Conservation (phyloP, 108 stramenopile genomes). For the Skeletonema costatum region DNA sequence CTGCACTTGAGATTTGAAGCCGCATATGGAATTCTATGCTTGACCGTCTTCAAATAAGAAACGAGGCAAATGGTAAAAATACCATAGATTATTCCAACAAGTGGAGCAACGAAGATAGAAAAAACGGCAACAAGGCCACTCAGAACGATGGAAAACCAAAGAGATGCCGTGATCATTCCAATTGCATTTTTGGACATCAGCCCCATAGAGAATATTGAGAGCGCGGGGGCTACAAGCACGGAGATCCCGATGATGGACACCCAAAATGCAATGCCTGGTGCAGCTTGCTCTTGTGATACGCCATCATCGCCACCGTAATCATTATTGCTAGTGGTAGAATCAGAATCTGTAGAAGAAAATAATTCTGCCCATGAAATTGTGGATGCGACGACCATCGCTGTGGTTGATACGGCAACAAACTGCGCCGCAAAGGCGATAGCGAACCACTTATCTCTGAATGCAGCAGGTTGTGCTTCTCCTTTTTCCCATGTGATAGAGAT, state of each 20-base stretch:
- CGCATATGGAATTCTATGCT: constrained; percentile 77
- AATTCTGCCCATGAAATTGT: not conserved
- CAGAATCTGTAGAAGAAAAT: not conserved
- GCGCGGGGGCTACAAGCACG: not conserved
- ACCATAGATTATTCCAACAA: constrained; percentile 16
- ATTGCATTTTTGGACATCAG: constrained; percentile 20
- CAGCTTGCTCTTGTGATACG: not conserved
- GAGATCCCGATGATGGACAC: not conserved
- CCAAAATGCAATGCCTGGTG: not conserved
- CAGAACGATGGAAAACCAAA: constrained; percentile 19
- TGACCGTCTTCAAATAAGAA: constrained; percentile 41
- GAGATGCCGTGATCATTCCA: constrained; percentile 22
- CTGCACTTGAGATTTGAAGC: constrained; percentile 65
- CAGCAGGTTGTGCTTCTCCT: constrained; percentile 43
- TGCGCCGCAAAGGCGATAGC: constrained; percentile 57
- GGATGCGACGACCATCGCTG: constrained; percentile 4
- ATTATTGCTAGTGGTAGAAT: not conserved
- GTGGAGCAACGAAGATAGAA: not conserved
- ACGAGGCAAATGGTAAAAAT: constrained; percentile 21
- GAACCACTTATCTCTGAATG: constrained; percentile 56
- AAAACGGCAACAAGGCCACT: constrained; percentile 6
- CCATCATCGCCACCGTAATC: not conserved
- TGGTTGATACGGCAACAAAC: constrained; percentile 12
- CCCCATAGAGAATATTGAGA: not conserved
- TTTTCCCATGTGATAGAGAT: constrained; percentile 35